Evolutionary conservation across 202 grass and related monocot genomes (phyloP).

Genomic region (Schoenoplectus triqueter): DNA sequence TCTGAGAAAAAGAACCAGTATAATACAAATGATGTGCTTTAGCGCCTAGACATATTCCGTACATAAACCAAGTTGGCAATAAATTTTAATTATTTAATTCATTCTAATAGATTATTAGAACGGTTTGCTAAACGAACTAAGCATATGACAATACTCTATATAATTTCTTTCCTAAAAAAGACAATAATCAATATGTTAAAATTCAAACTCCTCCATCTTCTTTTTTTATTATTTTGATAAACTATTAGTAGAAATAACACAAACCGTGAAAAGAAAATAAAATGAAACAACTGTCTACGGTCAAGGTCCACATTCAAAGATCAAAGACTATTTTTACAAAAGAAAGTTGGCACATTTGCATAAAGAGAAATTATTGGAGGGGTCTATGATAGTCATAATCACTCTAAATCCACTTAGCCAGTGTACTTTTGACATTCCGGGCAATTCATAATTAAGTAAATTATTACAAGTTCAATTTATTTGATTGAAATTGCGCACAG

Average conservation of each 20-base stretch:
- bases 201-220: no score
- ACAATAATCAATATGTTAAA: no score
- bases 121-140: no score
- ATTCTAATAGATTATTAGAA: no score
- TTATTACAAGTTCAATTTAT: background rate
- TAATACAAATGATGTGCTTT: background rate
- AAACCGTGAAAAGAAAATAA: background rate
- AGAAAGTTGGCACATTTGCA: slow-evolving; percentile 30
- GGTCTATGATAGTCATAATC: slow-evolving; percentile 21
- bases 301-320: slow-evolving; percentile 25
- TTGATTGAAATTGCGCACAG: background rate
- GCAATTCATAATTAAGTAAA: background rate
- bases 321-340: background rate
- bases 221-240: background rate
- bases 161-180: no score
- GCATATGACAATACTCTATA: no score
- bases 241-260: background rate
- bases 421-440: background rate
- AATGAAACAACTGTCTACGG: background rate
- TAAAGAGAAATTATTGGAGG: slow-evolving; percentile 28
- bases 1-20: background rate
- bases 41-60: no score
- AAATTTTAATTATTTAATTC: no score
- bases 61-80: no score
- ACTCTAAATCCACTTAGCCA: slow-evolving; percentile 1